A percentile compares a stretch with the other conserved stretches of the same genome.
phyloP scores from a whole-genome alignment of 225 moss, liverwort and hornwort species.

The Ulota crispa region DNA sequence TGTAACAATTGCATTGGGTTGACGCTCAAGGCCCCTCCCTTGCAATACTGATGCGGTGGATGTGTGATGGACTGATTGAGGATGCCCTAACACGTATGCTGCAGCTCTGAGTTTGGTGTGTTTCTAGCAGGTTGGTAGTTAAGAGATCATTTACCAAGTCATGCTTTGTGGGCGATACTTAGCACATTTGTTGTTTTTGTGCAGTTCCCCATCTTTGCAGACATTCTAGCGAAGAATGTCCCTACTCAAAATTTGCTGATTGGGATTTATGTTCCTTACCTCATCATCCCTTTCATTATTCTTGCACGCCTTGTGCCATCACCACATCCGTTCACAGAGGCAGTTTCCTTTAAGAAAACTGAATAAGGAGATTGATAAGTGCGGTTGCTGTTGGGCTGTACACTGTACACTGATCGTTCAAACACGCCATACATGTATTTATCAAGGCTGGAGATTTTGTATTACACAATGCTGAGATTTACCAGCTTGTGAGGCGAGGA shows the following conservation, averaged over 20 bases:
- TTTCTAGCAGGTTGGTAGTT: not conserved
- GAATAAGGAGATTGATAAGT: constrained; percentile 43
- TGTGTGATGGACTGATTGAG: no score
- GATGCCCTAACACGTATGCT: not conserved
- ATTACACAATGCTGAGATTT: not conserved
- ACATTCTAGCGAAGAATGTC: constrained; percentile 50
- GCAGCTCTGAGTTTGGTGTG: not conserved
- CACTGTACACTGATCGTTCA: not conserved
- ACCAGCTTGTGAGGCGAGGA: not conserved
- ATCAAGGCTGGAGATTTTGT: not conserved
- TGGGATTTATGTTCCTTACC: constrained; percentile 65
- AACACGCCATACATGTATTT: not conserved
- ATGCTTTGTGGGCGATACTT: not conserved
- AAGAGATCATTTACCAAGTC: not conserved
- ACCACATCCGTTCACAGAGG: constrained; percentile 60
- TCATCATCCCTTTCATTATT: constrained; percentile 63
- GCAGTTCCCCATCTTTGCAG: constrained; percentile 74
- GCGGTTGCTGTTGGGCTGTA: not conserved
- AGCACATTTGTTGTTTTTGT: constrained; percentile 6
- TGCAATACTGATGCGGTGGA: no score
- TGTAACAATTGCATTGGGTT: no score
- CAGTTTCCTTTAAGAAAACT: not conserved
- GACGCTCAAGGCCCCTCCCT: no score
- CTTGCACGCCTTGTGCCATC: constrained; percentile 55
- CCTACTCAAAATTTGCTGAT: constrained; percentile 58